phyloP scores from a whole-genome alignment of 495 filamentous ascomycete species.

The Chaetomidium leptoderma region DNA sequence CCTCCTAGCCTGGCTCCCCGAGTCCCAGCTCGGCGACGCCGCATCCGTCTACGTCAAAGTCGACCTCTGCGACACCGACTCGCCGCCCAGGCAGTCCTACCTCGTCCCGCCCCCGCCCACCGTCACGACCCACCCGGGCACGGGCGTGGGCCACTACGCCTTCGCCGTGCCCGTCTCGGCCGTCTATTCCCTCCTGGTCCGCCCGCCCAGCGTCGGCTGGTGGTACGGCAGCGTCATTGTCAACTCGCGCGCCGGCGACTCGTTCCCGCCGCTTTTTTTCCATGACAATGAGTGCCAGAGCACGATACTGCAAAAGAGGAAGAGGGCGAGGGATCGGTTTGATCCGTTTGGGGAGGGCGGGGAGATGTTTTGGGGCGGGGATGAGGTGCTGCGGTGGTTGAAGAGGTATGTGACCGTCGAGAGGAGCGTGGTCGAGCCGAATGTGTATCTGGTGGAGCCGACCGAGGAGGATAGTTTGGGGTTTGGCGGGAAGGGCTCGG shows the following conservation, averaged over 20 bases:
- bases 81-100: conserved; percentile 78
- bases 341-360: conserved; percentile 85
- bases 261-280: conserved; percentile 93
- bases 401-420: conserved; percentile 77
- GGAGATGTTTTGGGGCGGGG: conserved; percentile 92
- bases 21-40: conserved; percentile 80
- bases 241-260: conserved; percentile 83
- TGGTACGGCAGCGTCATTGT: conserved; percentile 96
- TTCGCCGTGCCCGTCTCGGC: conserved; percentile 88
- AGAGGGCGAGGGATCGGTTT: conserved; percentile 72
- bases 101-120: conserved; percentile 90
- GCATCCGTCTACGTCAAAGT: conserved; percentile 91
- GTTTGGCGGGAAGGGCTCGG: conserved; percentile 65
- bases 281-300: conserved; percentile 95
- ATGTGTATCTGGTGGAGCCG: conserved; percentile 87
- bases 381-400: conserved; percentile 91
- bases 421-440: conserved; percentile 75
- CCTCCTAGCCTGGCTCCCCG: conserved; percentile 88
- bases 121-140: conserved; percentile 62
- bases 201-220: conserved; percentile 92
- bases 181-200: conserved; percentile 83
- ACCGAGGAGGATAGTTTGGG: conserved; percentile 73
- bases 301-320: conserved; percentile 91
- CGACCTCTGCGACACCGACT: conserved; percentile 74
- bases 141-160: conserved; percentile 71